Percentiles rank a stretch among this genome's conserved stretches.
These are phyloP conservation scores for Sphaerulina musiva DNA, from an alignment of 2,329 filamentous ascomycete species.

Conservation along the genomic window DNA sequence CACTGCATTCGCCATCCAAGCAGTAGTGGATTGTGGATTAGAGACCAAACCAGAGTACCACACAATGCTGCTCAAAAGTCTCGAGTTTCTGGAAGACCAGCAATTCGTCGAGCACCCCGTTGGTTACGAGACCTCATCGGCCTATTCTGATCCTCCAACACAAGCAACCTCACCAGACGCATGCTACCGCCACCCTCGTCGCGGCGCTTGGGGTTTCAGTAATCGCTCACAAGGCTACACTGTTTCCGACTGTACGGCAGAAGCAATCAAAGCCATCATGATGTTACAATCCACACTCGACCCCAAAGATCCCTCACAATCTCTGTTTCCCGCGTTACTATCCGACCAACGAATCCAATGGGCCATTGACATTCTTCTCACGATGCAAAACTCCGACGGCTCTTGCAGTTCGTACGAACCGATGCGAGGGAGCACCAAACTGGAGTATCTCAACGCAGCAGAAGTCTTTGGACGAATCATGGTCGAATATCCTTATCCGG, in stretches of 20 bases:
- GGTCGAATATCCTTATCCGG: conserved; percentile 97
- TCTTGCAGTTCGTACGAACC: conserved; percentile 88
- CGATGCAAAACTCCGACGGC: conserved; percentile 81
- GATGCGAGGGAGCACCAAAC: conserved; percentile 65
- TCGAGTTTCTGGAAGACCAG: conserved; percentile 81
- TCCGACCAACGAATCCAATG: conserved; percentile 74
- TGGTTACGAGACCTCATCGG: conserved; percentile 61
- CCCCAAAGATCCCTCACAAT: conserved; percentile 16
- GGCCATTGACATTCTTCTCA: conserved; percentile 80
- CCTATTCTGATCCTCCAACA: conserved; percentile 31
- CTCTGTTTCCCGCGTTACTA: conserved; percentile 61
- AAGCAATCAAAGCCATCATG: conserved; percentile 80
- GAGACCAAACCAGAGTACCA: conserved; percentile 70
- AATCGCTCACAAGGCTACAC: conserved; percentile 88
- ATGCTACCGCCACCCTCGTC: conserved; percentile 75
- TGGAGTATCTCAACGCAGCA: conserved; percentile 87
- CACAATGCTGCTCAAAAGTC: conserved; percentile 73
- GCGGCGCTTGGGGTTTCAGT: conserved; percentile 94
- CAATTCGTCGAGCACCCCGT: conserved; percentile 80
- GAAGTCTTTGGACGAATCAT: conserved; percentile 97
- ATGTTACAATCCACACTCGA: conserved; percentile 71
- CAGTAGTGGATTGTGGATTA: conserved; percentile 70
- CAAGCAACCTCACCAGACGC: conserved; percentile 25
- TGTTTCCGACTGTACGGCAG: conserved; percentile 89
- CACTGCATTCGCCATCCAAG: conserved; percentile 82